These are phyloP conservation scores for Byssoonygena ceratinophila DNA, from an alignment of 2,329 filamentous ascomycete species.

Conservation along the genomic window DNA sequence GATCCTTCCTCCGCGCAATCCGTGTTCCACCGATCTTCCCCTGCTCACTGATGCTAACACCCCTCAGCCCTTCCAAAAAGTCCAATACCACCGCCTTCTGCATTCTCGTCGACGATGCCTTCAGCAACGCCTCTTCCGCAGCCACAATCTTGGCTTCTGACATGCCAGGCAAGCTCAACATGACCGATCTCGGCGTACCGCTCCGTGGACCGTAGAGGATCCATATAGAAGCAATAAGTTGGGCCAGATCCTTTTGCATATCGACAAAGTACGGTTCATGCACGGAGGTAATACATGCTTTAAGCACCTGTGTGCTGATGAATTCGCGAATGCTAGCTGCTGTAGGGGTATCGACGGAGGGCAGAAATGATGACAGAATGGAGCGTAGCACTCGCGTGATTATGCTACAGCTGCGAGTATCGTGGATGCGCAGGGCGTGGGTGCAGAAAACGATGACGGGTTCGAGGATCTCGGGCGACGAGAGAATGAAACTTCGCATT, in stretches of 20 bases:
- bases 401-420: constrained; percentile 76
- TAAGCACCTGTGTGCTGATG: constrained; percentile 77
- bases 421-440: constrained; percentile 78
- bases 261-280: constrained; percentile 97
- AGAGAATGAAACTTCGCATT: constrained; percentile 73
- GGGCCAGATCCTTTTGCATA: constrained; percentile 81
- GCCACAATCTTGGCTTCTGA: constrained; percentile 55
- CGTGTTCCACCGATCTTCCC: constrained; percentile 57
- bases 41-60: constrained; percentile 85
- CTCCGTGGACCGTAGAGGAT: constrained; percentile 62
- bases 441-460: constrained; percentile 85
- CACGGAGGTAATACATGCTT: constrained; percentile 78
- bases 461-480: constrained; percentile 66
- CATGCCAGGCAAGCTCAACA: constrained; percentile 73
- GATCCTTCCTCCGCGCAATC: constrained; percentile 35
- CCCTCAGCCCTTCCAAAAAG: constrained; percentile 73
- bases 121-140: constrained; percentile 49
- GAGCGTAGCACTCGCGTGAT: constrained; percentile 78
- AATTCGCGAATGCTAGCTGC: constrained; percentile 70
- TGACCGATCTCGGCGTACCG: constrained; percentile 58
- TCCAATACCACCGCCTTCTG: constrained; percentile 76
- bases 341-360: constrained; percentile 39
- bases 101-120: constrained; percentile 53
- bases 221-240: constrained; percentile 76
- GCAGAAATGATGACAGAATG: constrained; percentile 66